Base-by-base conservation (phyloP, 371 early-diverging fungal genomes). In the Mortierella sp. region DNA sequence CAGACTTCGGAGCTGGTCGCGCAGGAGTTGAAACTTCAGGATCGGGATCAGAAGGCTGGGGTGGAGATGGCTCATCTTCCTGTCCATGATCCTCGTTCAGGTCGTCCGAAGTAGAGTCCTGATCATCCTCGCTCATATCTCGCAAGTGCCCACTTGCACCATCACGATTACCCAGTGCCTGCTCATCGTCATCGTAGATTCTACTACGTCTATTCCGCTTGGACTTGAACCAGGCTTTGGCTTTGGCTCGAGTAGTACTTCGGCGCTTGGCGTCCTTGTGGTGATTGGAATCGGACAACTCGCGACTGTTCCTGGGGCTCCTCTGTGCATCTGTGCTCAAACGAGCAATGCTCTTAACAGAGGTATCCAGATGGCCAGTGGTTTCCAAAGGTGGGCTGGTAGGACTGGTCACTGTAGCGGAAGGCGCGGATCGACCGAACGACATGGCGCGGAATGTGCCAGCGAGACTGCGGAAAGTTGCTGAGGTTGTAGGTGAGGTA, bases 391-490 rank as follows among this genome's bases (percentile, higher is more conserved):
- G 52, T 31, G 50, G 47, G 1, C 3, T 24, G 21, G 54, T 47
- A 21, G 47, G 73, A 52, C 52, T 73, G 38, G 52, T 34, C 24
- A 50, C 60, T 65, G 31, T 77, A 3, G 68, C 28, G 14, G 80
- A 52, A 9, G 77, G 26, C 0, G 73, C 52, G 14, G 85, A 55
- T 31, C 54, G 63, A 2, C 81, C 79, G 58, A 85, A 80, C 7
- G 86, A 84, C 79, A 84, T 85, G 70, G 86, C 79, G 1, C 86
- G 82, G 50, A 85, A 52, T 0, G 86, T 82, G 13, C 82, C 77
- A 19, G 82, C 77, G 19, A 85, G 60, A 28, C 80, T 82, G 0
- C 82, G 86, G 47, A 85, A 77, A 1, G 86, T 71, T n/a, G 80
- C 77, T 13, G 86, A 81, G 11, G 58, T 55, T 10, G 84, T 74